These are phyloP conservation scores for Podaxis sp. DNA, from an alignment of 768 basidiomycete genomes.

Conservation along the genomic window DNA sequence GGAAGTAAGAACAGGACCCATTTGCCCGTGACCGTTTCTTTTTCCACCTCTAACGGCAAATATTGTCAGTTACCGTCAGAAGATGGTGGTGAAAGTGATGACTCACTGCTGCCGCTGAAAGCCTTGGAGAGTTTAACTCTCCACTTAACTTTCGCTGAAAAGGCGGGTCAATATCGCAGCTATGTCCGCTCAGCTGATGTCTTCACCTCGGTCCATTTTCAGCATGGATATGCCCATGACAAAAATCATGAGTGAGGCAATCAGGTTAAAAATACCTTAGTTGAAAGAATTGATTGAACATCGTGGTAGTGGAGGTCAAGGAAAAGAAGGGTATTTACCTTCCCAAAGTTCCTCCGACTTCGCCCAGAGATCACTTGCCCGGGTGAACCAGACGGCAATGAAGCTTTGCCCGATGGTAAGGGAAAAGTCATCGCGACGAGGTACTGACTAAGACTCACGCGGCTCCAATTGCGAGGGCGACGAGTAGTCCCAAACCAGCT, in stretches of 20 bases:
- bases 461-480: constrained; percentile 83
- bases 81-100: not conserved
- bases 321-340: constrained; percentile 47
- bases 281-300: not conserved
- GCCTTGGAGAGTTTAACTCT: constrained; percentile 81
- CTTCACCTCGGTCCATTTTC: constrained; percentile 77
- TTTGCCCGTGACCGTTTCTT: constrained; percentile 56
- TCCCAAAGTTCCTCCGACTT: constrained; percentile 92
- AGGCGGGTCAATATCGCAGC: not conserved
- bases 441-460: constrained; percentile 40
- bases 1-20: constrained; percentile 92
- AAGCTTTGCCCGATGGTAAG: constrained; percentile 41
- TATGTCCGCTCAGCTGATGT: not conserved
- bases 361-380: constrained; percentile 80
- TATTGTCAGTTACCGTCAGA: not conserved
- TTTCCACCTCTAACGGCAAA: constrained; percentile 40
- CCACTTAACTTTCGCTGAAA: constrained; percentile 86
- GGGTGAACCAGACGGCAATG: constrained; percentile 94
- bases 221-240: constrained; percentile 94
- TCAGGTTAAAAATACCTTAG: constrained; percentile 65
- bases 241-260: constrained; percentile 82
- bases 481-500: constrained; percentile 66
- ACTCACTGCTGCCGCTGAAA: constrained; percentile 60
- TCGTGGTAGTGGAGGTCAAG: not conserved
- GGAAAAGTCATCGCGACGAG: not conserved